phyloP scores from a whole-genome alignment of 192 early-diverging fungal genomes.

The Dissophora globulifera region DNA sequence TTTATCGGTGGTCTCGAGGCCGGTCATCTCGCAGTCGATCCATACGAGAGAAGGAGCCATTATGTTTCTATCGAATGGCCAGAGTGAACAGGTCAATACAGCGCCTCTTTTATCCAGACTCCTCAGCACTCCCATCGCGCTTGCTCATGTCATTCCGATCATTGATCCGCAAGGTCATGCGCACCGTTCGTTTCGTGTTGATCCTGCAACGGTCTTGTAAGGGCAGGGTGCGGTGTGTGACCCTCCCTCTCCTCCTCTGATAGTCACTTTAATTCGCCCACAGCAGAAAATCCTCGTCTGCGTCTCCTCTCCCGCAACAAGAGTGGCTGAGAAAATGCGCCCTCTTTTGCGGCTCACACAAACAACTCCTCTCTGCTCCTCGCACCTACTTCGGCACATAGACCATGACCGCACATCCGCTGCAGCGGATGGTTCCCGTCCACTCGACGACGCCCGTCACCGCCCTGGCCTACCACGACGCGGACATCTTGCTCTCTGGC shows the following conservation, averaged over 20 bases:
- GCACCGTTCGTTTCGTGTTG: no score
- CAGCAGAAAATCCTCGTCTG: no score
- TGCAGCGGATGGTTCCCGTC: constrained; percentile 30
- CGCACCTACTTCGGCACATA: not conserved
- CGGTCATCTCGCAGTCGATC: constrained; percentile 91
- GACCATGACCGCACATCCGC: constrained; percentile 8
- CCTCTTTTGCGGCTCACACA: not conserved
- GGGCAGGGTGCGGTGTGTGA: no score
- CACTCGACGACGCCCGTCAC: constrained; percentile 58
- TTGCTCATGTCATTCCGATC: no score
- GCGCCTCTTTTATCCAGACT: not conserved
- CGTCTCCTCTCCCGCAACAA: no score
- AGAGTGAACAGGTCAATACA: not conserved
- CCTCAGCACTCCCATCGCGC: no score
- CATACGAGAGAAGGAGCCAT: constrained; percentile 75
- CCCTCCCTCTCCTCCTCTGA: no score
- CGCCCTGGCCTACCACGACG: constrained; percentile 58
- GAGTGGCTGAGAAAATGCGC: no score
- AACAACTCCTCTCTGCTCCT: not conserved
- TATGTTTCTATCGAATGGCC: not conserved
- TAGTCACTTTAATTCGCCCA: no score
- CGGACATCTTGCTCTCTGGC: constrained; percentile 60
- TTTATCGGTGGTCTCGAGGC: constrained; percentile 75
- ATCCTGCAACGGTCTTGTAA: no score
- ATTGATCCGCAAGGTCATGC: no score